Evolutionary conservation across 1,284 basidiomycete genomes (phyloP).

Genomic region (Kalmanozyma brasiliensis): DNA sequence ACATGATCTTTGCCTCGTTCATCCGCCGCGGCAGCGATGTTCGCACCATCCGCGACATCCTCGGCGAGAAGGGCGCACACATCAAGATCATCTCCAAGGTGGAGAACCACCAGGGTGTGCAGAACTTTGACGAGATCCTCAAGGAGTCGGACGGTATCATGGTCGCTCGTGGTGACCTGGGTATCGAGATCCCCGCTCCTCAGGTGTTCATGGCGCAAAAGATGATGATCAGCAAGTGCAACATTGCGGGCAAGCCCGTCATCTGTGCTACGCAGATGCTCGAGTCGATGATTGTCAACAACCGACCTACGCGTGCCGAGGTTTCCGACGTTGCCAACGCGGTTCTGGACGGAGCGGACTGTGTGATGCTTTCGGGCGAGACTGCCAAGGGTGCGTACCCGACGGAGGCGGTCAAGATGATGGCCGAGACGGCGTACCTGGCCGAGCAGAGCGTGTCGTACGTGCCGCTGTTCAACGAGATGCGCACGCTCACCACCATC

Average conservation of each 20-base stretch:
- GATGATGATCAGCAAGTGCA: constrained; percentile 69
- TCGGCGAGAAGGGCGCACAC: constrained; percentile 66
- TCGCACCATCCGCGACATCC: constrained; percentile 64
- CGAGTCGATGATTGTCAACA: constrained; percentile 75
- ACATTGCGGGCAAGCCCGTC: constrained; percentile 77
- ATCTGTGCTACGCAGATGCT: constrained; percentile 99
- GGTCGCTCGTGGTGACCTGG: constrained; percentile 68
- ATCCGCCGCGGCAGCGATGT: constrained; percentile 65
- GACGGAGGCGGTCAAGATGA: constrained; percentile 70
- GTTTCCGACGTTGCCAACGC: constrained; percentile 68
- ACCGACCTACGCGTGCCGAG: constrained; percentile 67
- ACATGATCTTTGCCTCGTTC: constrained; percentile 77
- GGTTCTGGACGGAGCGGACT: constrained; percentile 67
- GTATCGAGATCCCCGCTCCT: constrained; percentile 73
- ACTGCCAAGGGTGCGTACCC: constrained; percentile 68
- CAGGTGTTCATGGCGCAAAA: constrained; percentile 68
- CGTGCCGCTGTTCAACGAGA: constrained; percentile 67
- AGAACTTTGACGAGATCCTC: constrained; percentile 68
- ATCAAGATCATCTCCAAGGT: constrained; percentile 68
- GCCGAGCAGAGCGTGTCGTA: constrained; percentile 67
- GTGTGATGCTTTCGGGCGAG: constrained; percentile 68
- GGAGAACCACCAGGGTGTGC: constrained; percentile 68
- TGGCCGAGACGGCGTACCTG: constrained; percentile 68
- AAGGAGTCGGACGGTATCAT: constrained; percentile 68
- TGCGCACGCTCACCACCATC: constrained; percentile 70